Percentiles rank a stretch among this genome's conserved stretches.
phyloP scores from a whole-genome alignment of 495 filamentous ascomycete genomes.

The Podospora bellae-mahoneyi region DNA sequence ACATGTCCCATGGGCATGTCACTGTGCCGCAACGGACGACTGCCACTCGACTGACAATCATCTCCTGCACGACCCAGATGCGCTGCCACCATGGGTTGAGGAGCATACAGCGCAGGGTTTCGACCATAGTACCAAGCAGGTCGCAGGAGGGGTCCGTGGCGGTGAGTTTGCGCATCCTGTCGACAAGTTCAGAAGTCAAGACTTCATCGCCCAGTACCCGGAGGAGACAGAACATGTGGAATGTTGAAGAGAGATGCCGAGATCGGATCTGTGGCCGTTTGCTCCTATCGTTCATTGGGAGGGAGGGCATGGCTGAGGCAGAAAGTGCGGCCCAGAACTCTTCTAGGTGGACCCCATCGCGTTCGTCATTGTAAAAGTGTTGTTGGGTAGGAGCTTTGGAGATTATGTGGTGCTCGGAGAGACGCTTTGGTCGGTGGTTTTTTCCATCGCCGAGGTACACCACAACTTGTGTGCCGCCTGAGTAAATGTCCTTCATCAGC shows the following conservation, averaged over 20 bases:
- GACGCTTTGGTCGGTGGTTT: constrained; percentile 2
- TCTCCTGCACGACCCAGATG: constrained; percentile 14
- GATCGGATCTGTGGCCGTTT: not conserved
- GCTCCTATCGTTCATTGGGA: not conserved
- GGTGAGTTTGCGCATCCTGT: not conserved
- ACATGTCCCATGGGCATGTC: constrained; percentile 6
- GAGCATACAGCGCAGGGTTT: constrained; percentile 7
- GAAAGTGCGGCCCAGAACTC: not conserved
- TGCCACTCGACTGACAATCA: constrained; percentile 1
- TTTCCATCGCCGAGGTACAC: constrained; percentile 14
- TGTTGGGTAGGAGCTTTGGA: not conserved
- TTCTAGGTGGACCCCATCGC: not conserved
- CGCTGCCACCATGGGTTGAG: constrained; percentile 15
- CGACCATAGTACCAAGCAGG: not conserved
- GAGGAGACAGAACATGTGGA: not conserved
- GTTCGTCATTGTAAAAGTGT: not conserved
- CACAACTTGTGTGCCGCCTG: not conserved
- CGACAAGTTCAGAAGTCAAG: not conserved
- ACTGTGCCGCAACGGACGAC: constrained; percentile 10
- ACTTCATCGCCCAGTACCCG: not conserved
- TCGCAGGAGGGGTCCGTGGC: not conserved
- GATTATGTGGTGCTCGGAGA: not conserved
- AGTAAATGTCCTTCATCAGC: constrained; percentile 6
- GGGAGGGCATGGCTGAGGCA: not conserved
- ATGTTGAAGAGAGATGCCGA: not conserved